Base-by-base conservation (phyloP, 225 moss, liverwort and hornwort genomes). In the Pseudisothecium myosuroides region DNA sequence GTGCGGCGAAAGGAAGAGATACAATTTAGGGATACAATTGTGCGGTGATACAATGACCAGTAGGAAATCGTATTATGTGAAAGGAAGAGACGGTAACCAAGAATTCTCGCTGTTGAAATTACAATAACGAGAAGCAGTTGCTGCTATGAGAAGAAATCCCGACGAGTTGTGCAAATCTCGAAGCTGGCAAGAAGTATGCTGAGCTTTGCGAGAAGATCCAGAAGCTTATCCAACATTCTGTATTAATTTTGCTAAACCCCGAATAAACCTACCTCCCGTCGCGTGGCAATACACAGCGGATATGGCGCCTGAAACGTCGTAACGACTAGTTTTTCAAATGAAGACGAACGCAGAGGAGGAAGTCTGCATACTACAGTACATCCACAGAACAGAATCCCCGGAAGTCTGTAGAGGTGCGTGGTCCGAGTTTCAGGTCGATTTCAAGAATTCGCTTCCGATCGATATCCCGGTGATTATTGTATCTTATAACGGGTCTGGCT, bases 311-410 rank as follows among this genome's bases (percentile, higher is more conserved):
- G 27, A 84, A 68, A 52, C 10, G 17, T 71, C 76, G 93, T 77
- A 93, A 93, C 93, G 93, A 76, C 93, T 93, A 91, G 76, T 88
- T 93, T 93, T 90, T 75, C 81, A 89, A 83, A 80, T 14, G 75
- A 41, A 43, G 41, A 80, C 79, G 88, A 65, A 71, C 36, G 47
- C 62, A 66, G 74, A 45, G n/a, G 83, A 63, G 72, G 37, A 27
- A 59, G 45, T 85, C 85, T 72, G 67, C 31, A 49, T 15, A 34
- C 47, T 82, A 60, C 83, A 88, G 59, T 29, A 52, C 83, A 90
- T 85, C 73, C 71, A 21, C 19, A 29, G 85, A 58, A 81, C 87
- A 85, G 82, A 85, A 76, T 80, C 56, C 76, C 11, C 56, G 17
- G 27, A 56, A 17, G 54, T 47, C 41, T 80, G 77, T 62, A 37